Conservation (phyloP, 2,329 filamentous ascomycete genomes). For the Epichloe bromicola region DNA sequence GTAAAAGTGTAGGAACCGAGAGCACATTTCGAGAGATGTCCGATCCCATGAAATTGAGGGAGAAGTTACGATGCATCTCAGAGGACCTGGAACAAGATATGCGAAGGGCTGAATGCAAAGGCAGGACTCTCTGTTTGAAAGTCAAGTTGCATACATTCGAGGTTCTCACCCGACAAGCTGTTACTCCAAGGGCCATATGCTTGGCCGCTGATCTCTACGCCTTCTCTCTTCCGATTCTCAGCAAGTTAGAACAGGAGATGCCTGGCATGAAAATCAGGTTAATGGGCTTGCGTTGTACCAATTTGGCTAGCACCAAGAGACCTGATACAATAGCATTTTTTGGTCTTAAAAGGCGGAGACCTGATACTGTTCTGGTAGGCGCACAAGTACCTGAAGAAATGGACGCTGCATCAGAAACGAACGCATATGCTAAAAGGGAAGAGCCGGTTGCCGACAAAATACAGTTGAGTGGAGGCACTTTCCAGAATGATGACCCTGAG, state of each 20-base stretch:
- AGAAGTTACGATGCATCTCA: slow-evolving; percentile 68
- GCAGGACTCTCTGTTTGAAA: slow-evolving; percentile 82
- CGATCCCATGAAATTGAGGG: slow-evolving; percentile 52
- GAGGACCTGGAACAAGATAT: slow-evolving; percentile 82
- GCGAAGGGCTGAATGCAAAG: slow-evolving; percentile 66
- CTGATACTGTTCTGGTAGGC: slow-evolving; percentile 7
- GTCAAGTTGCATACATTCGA: slow-evolving; percentile 92
- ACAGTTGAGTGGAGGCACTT: neutral
- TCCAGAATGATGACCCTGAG: neutral
- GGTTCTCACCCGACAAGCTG: slow-evolving; percentile 70
- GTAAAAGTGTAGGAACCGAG: slow-evolving; percentile 90
- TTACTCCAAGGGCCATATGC: slow-evolving; percentile 58
- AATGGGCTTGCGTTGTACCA: slow-evolving; percentile 80
- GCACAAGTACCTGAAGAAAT: slow-evolving; percentile 14
- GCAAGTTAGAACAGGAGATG: slow-evolving; percentile 72
- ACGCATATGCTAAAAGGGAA: slow-evolving; percentile 44
- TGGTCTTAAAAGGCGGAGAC: slow-evolving; percentile 36
- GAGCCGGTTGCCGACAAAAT: slow-evolving; percentile 48
- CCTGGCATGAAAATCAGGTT: slow-evolving; percentile 67
- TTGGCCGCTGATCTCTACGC: slow-evolving; percentile 73
- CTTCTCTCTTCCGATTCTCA: slow-evolving; percentile 67
- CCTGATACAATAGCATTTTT: slow-evolving; percentile 69
- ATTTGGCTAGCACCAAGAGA: slow-evolving; percentile 77
- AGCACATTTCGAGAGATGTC: slow-evolving; percentile 77
- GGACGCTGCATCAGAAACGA: slow-evolving; percentile 18